These are phyloP conservation scores for Venturia carpophila DNA, from an alignment of 2,329 filamentous ascomycete genomes.

Conservation along the genomic window DNA sequence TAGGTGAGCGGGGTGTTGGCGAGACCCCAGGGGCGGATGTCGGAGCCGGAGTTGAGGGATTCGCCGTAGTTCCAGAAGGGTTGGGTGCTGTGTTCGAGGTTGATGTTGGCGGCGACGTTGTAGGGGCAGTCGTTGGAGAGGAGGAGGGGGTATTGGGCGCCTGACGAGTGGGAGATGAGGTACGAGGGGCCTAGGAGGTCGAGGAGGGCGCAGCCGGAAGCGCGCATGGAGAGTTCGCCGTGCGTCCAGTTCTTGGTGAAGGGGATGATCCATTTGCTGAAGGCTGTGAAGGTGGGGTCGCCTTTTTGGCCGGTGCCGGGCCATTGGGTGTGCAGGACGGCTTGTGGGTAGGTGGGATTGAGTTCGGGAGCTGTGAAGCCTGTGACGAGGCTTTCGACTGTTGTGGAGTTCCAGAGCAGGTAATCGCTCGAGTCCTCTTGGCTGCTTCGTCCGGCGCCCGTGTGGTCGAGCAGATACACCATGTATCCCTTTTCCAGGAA, in stretches of 20 bases:
- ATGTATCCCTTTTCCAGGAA: constrained; percentile 42
- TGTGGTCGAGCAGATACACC: constrained; percentile 42
- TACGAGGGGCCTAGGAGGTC: constrained; percentile 36
- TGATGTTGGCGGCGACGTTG: constrained; percentile 43
- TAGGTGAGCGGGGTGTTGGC: constrained; percentile 30
- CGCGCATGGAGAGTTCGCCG: constrained; percentile 30
- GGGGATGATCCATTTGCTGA: constrained; percentile 32
- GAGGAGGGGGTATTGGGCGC: constrained; percentile 40
- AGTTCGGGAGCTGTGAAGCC: constrained; percentile 32
- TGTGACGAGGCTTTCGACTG: constrained; percentile 22
- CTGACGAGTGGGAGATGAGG: constrained; percentile 45
- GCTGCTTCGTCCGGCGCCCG: constrained; percentile 37
- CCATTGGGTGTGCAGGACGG: constrained; percentile 38
- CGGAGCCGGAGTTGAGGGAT: constrained; percentile 12
- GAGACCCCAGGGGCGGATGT: constrained; percentile 29
- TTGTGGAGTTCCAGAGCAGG: constrained; percentile 29
- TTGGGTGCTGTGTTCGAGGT: constrained; percentile 41
- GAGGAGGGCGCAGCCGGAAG: constrained; percentile 37
- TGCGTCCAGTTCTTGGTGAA: constrained; percentile 27
- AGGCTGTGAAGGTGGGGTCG: constrained; percentile 43
- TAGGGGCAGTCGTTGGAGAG: constrained; percentile 43
- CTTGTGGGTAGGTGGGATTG: constrained; percentile 37
- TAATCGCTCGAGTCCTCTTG: constrained; percentile 27
- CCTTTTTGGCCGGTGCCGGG: constrained; percentile 30
- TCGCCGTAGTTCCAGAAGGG: constrained; percentile 15